Evolutionary conservation across 1,284 basidiomycete species (phyloP).

Genomic region (Tremellales sp.): DNA sequence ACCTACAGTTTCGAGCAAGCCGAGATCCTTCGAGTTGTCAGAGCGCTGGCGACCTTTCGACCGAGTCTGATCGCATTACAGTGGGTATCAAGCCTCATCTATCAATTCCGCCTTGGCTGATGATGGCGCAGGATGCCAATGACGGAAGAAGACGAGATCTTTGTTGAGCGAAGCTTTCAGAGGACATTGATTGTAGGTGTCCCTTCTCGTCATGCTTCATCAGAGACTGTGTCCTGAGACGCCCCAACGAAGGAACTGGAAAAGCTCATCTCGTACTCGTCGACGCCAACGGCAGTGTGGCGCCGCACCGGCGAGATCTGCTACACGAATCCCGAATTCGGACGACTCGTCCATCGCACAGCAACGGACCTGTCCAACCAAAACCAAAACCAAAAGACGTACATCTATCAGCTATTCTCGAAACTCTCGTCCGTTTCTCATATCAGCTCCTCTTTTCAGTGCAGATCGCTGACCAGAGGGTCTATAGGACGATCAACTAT

Average conservation of each 20-base stretch:
- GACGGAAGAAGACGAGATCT: constrained; percentile 87
- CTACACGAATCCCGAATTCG: constrained; percentile 93
- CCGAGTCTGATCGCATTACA: constrained; percentile 94
- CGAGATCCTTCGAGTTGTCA: constrained; percentile 89
- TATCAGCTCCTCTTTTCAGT: neutral
- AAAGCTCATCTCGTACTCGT: constrained; percentile 93
- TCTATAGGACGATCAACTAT: constrained; percentile 83
- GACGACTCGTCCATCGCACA: constrained; percentile 85
- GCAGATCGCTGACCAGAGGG: constrained; percentile 10
- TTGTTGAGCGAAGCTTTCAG: constrained; percentile 93
- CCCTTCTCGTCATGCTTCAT: constrained; percentile 1
- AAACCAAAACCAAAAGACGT: constrained; percentile 66
- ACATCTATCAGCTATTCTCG: constrained; percentile 88
- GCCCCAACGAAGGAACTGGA: constrained; percentile 70
- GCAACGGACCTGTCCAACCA: constrained; percentile 74
- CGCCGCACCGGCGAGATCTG: constrained; percentile 95
- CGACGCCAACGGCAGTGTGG: constrained; percentile 99
- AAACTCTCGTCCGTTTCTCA: constrained; percentile 61
- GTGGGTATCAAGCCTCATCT: constrained; percentile 25
- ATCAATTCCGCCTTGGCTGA: constrained; percentile 1
- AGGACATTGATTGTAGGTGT: constrained; percentile 75
- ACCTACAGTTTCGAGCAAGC: constrained; percentile 82
- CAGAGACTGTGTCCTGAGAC: constrained; percentile 3
- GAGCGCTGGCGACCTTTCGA: constrained; percentile 88
- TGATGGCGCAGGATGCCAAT: constrained; percentile 64